phyloP scores from a whole-genome alignment of 352 stramenopile species.

The Phytophthora idaei region DNA sequence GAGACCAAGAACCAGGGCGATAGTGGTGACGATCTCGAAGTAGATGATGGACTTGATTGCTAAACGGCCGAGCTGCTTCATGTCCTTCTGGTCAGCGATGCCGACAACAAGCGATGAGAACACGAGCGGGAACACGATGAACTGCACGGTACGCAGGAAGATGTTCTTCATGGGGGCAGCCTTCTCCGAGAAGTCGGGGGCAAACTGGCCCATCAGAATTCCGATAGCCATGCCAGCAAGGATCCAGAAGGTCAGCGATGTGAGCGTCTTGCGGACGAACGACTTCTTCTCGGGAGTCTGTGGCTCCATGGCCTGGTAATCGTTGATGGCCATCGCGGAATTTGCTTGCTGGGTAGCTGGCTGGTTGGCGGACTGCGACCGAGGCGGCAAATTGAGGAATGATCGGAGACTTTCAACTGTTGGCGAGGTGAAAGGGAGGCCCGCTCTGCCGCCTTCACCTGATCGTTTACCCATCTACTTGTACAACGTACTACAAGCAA shows the following conservation, averaged over 20 bases:
- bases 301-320: slow-evolving; percentile 41
- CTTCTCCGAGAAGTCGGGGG: slow-evolving; percentile 52
- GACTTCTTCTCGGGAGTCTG: slow-evolving; percentile 36
- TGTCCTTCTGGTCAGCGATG: slow-evolving; percentile 60
- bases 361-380: not conserved
- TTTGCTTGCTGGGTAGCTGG: slow-evolving; percentile 1
- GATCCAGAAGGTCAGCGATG: slow-evolving; percentile 71
- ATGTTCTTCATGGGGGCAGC: slow-evolving; percentile 60
- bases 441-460: not conserved
- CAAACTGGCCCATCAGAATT: slow-evolving; percentile 53
- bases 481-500: slow-evolving; percentile 8
- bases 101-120: slow-evolving; percentile 66
- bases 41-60: slow-evolving; percentile 69
- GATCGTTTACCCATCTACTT: slow-evolving; percentile 13
- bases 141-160: slow-evolving; percentile 59
- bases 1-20: slow-evolving; percentile 56
- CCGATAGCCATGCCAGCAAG: slow-evolving; percentile 47
- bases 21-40: slow-evolving; percentile 60
- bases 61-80: slow-evolving; percentile 63
- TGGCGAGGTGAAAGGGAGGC: no score
- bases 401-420: slow-evolving; percentile 2
- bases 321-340: slow-evolving; percentile 11
- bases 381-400: slow-evolving; percentile 10
- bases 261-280: slow-evolving; percentile 39
- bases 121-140: slow-evolving; percentile 71